Evolutionary conservation across 228 moss, liverwort and hornwort species (phyloP).

Genomic region (Sphagnum fallax): DNA sequence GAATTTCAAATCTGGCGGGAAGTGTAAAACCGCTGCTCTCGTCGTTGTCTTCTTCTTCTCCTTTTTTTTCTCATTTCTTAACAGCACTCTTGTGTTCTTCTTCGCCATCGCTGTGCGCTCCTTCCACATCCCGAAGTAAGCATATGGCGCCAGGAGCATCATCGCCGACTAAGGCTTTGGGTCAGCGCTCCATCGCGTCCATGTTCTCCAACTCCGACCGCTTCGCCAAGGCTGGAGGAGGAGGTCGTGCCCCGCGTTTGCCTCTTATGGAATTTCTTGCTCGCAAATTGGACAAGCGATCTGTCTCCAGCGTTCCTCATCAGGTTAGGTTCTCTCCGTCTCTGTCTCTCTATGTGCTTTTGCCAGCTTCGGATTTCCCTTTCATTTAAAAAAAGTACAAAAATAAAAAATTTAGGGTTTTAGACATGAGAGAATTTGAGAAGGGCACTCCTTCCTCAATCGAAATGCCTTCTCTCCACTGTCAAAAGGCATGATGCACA

Average conservation of each 20-base stretch:
- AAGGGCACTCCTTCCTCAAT: too few relatives aligned
- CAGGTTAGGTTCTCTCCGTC: conserved; percentile 3
- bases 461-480: too few relatives aligned
- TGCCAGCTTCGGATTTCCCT: neutral
- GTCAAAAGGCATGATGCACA: too few relatives aligned
- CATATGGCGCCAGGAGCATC: conserved; percentile 9
- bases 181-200: conserved; percentile 24
- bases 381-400: neutral
- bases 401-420: neutral
- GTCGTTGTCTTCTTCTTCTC: too few relatives aligned
- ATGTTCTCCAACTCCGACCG: conserved; percentile 14
- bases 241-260: conserved; percentile 10
- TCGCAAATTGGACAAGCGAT: conserved; percentile 36
- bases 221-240: conserved; percentile 14
- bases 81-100: too few relatives aligned
- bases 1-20: too few relatives aligned
- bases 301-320: neutral
- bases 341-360: neutral
- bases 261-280: conserved; percentile 44
- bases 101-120: too few relatives aligned
- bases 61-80: too few relatives aligned
- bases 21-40: too few relatives aligned
- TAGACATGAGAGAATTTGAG: neutral
- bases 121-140: too few relatives aligned
- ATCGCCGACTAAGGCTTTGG: conserved; percentile 3